A percentile compares a stretch with the other conserved stretches of the same genome.
phyloP scores from a whole-genome alignment of 345 rosid genomes.

The Viola odorata region DNA sequence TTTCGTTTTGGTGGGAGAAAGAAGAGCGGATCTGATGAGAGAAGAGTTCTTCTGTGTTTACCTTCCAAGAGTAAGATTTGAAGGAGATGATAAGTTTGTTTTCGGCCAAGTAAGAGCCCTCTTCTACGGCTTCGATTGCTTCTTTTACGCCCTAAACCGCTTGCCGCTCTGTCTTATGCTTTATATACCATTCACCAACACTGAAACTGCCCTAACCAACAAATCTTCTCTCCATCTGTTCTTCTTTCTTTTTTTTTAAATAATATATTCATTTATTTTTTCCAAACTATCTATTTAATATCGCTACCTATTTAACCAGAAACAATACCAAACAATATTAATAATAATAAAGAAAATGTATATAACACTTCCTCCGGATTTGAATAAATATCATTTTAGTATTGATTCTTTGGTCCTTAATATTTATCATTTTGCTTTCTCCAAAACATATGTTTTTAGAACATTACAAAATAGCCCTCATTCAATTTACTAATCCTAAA shows the following conservation, averaged over 20 bases:
- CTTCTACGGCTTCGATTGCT: constrained; percentile 62
- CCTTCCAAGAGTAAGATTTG: not conserved
- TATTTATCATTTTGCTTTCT: too few species aligned
- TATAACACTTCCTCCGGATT: too few species aligned
- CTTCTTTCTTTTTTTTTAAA: not conserved
- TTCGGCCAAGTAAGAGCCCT: constrained; percentile 44
- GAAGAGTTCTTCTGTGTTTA: not conserved
- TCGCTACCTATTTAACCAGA: too few species aligned
- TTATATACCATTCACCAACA: not conserved
- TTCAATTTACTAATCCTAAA: too few species aligned
- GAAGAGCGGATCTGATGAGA: constrained; percentile 18
- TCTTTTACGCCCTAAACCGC: constrained; percentile 32
- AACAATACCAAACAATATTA: too few species aligned
- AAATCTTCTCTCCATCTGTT: not conserved
- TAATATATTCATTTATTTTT: not conserved
- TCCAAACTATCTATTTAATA: too few species aligned
- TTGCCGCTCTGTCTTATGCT: not conserved
- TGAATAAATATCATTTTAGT: too few species aligned
- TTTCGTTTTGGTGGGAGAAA: not conserved
- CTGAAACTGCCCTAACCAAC: constrained; percentile 14
- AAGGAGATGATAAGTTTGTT: constrained; percentile 15
- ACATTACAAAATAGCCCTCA: too few species aligned
- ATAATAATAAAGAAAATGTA: too few species aligned
- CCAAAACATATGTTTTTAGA: too few species aligned
- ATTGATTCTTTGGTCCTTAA: too few species aligned